A percentile compares a stretch with the other conserved stretches of the same genome.
Conservation (phyloP, 108 stramenopile genomes). For the Cylindrotheca fusiformis region DNA sequence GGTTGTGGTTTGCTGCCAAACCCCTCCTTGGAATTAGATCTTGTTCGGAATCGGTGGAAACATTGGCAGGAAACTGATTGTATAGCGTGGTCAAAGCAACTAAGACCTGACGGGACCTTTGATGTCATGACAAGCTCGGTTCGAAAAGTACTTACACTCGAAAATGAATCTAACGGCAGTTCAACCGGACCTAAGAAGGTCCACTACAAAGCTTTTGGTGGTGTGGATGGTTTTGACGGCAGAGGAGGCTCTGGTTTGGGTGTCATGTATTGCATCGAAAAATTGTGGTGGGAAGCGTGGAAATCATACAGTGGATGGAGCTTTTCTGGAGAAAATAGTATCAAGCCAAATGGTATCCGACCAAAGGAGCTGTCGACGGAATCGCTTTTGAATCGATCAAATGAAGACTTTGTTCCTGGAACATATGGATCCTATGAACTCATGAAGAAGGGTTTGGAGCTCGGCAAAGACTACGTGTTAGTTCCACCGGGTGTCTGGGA, state of each 20-base stretch:
- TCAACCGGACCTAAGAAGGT: background rate
- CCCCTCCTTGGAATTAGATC: constrained; percentile 49
- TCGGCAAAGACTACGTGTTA: constrained; percentile 61
- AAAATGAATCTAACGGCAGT: constrained; percentile 4
- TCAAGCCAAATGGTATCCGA: constrained; percentile 15
- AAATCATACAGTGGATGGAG: constrained; percentile 71
- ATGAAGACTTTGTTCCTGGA: constrained; percentile 55
- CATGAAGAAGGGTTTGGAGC: constrained; percentile 44
- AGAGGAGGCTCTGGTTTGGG: constrained; percentile 72
- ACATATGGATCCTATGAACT: constrained; percentile 75
- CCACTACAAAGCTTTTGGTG: constrained; percentile 53
- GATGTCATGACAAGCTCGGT: constrained; percentile 28
- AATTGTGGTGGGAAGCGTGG: constrained; percentile 83
- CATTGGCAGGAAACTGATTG: constrained; percentile 58
- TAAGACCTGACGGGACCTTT: constrained; percentile 18
- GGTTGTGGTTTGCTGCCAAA: constrained; percentile 62
- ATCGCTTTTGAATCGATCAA: constrained; percentile 52
- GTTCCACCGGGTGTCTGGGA: constrained; percentile 85
- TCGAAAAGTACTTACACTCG: constrained; percentile 12
- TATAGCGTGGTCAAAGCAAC: constrained; percentile 7
- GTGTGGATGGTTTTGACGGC: constrained; percentile 77
- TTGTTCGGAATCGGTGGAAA: constrained; percentile 61
- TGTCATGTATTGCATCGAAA: constrained; percentile 77
- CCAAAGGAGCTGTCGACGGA: constrained; percentile 71
- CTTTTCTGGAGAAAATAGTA: constrained; percentile 32